Percentiles rank a stretch among this genome's conserved stretches.
Conservation (phyloP, 352 stramenopile genomes). For the Pilasporangium apinafurcum region DNA sequence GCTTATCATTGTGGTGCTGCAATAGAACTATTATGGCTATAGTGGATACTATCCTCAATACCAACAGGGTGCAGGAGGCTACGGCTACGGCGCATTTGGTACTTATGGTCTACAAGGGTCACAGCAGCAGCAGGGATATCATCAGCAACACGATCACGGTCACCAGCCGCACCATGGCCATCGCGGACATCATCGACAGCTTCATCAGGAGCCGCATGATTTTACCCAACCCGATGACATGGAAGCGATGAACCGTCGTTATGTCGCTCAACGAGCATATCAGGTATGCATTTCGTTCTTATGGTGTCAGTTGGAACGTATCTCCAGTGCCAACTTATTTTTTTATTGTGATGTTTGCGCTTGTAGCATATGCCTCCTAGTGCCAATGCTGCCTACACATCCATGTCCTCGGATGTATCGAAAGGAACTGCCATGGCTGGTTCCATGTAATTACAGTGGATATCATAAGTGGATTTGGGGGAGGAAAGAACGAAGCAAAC, state of each 20-base stretch:
- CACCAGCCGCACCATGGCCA: constrained; percentile 22
- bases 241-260: constrained; percentile 74
- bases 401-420: constrained; percentile 58
- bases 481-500: not conserved
- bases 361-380: constrained; percentile 64
- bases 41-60: constrained; percentile 57
- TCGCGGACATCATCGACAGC: constrained; percentile 24
- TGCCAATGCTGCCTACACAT: constrained; percentile 48
- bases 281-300: constrained; percentile 36
- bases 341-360: not conserved
- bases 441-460: constrained; percentile 31
- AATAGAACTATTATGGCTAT: constrained; percentile 61
- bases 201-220: constrained; percentile 47
- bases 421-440: constrained; percentile 74
- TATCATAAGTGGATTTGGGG: not conserved
- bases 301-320: not conserved
- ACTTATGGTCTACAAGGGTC: constrained; percentile 38
- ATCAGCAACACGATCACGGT: constrained; percentile 24
- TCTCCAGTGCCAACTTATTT: not conserved
- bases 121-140: constrained; percentile 27
- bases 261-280: constrained; percentile 69
- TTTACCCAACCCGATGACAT: constrained; percentile 73
- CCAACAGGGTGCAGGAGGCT: constrained; percentile 16
- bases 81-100: constrained; percentile 25
- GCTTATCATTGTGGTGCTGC: not conserved